phyloP scores from a whole-genome alignment of 805 yeast genomes.

The Zygotorulaspora danielsina region DNA sequence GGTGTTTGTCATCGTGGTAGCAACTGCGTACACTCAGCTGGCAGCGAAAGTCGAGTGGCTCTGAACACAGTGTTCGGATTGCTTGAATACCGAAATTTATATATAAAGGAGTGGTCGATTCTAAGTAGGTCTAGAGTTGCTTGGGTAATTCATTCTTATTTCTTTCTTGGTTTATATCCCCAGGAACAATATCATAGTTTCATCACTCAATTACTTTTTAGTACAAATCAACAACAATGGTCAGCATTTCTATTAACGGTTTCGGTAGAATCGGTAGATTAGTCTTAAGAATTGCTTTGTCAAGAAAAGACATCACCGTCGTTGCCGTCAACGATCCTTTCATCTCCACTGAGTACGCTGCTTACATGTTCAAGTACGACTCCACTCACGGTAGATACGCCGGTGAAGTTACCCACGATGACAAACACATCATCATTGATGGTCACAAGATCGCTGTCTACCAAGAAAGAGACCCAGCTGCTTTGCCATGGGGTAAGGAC shows the following conservation, averaged over 20 bases:
- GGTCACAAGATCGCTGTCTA: conserved; percentile 48
- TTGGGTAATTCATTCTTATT: not conserved
- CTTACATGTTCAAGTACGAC: conserved; percentile 72
- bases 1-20: conserved; percentile 2
- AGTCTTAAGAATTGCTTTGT: conserved; percentile 57
- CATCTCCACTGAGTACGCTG: conserved; percentile 63
- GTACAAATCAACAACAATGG: conserved; percentile 20
- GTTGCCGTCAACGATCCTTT: conserved; percentile 70
- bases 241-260: conserved; percentile 61
- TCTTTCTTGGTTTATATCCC: conserved; percentile 2
- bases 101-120: conserved; percentile 11
- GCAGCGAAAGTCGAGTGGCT: no score
- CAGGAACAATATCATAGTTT: conserved; percentile 14
- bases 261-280: conserved; percentile 72
- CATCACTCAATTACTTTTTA: conserved; percentile 9
- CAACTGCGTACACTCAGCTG: not conserved
- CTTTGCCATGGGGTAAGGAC: conserved; percentile 62
- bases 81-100: conserved; percentile 4
- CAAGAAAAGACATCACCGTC: conserved; percentile 50
- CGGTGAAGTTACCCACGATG: conserved; percentile 56
- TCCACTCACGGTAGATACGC: conserved; percentile 63
- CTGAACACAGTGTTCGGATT: not conserved
- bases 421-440: conserved; percentile 48
- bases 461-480: conserved; percentile 65
- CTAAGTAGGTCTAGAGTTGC: no score